Base-by-base conservation (phyloP, 2,329 filamentous ascomycete species). In the Aspergillus vadensis region DNA sequence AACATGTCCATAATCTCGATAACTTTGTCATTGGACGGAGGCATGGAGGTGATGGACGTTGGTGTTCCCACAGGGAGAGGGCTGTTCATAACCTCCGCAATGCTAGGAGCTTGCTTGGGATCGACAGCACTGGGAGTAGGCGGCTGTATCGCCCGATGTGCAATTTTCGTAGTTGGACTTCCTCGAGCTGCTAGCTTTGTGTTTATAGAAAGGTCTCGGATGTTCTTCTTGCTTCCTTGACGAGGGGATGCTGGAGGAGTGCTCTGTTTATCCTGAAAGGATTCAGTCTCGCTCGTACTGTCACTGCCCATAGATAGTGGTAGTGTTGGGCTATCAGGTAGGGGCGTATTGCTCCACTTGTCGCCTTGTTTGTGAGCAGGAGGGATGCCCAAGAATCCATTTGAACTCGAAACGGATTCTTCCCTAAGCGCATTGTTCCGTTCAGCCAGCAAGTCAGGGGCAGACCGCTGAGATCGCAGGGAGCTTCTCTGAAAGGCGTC, bases 1-100 rank as follows among this genome's bases (percentile, higher is more conserved):
- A 79, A 77, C 63, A 79, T 65, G 25, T 74, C 72, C 75, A 79
- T 78, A 32, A 79, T 75, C 58, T 79, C 77, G 5, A 74, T 70
- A 15, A 73, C 67, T 53, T 76, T 77, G 54, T 73, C 71, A 17
- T 66, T 70, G 2, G 73, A 64, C 5, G 66, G 65, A 32, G 68
- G 63, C 25, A 66, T 57, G 6, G 69, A 65, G 19, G 69, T 69
- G 53, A 66, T 51, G 9, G 64, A 58, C 25, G 67, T 69, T 1
- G 74, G 66, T 21, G 67, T 73, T 17, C 60, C 63, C 14, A 68
- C 64, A 7, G 72, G 72, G n/a, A 77, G 48, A 32, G 76, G 76
- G 27, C 72, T 79, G 56, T 77, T 75, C 69, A 79, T 76, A 23
- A 79, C 71, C 60, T 79, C 76, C 57, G 75, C 76, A 60, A 79